Percentiles rank a stretch among this genome's conserved stretches.
phyloP scores from a whole-genome alignment of 163 green algal genomes.

The Scenedesmus sp. region DNA sequence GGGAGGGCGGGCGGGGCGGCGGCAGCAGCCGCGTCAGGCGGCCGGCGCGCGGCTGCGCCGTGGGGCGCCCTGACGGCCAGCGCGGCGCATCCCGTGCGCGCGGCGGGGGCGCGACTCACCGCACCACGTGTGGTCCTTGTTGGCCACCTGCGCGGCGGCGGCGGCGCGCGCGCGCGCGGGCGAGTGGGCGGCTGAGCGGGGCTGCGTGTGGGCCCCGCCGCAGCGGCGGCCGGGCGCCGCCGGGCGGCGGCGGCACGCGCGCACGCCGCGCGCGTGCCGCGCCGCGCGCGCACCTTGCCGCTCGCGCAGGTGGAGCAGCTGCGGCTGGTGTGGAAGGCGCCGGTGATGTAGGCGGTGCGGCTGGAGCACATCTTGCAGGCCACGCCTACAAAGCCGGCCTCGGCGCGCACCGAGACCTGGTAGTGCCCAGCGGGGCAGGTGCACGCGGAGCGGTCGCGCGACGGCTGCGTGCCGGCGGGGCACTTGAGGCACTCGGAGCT shows the following conservation, averaged over 20 bases:
- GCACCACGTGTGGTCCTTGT: slow-evolving; percentile 35
- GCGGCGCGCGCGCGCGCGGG: too few species aligned
- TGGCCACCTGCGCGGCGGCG: slow-evolving; percentile 41
- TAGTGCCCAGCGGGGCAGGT: slow-evolving; percentile 31
- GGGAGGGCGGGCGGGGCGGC: not conserved
- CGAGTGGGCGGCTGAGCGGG: too few species aligned
- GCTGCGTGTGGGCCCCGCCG: too few species aligned
- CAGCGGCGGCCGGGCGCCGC: too few species aligned
- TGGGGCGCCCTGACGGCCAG: not conserved
- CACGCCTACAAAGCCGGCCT: slow-evolving; percentile 6
- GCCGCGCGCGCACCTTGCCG: too few species aligned
- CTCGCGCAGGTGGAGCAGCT: slow-evolving; percentile 19
- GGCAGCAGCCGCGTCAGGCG: not conserved
- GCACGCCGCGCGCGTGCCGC: too few species aligned
- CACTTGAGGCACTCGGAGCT: slow-evolving; percentile 17
- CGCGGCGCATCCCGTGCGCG: not conserved
- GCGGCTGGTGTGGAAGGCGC: not conserved
- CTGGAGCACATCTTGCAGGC: slow-evolving; percentile 33
- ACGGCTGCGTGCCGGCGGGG: slow-evolving; percentile 1
- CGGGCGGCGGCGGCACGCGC: too few species aligned
- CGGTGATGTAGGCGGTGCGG: slow-evolving; percentile 20
- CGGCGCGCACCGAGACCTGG: slow-evolving; percentile 6
- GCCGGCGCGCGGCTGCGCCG: not conserved
- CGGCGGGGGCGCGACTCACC: not conserved
- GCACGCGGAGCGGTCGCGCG: slow-evolving; percentile 4